These are phyloP conservation scores for Lojkania enalia DNA, from an alignment of 2,329 filamentous ascomycete genomes.

Conservation along the genomic window DNA sequence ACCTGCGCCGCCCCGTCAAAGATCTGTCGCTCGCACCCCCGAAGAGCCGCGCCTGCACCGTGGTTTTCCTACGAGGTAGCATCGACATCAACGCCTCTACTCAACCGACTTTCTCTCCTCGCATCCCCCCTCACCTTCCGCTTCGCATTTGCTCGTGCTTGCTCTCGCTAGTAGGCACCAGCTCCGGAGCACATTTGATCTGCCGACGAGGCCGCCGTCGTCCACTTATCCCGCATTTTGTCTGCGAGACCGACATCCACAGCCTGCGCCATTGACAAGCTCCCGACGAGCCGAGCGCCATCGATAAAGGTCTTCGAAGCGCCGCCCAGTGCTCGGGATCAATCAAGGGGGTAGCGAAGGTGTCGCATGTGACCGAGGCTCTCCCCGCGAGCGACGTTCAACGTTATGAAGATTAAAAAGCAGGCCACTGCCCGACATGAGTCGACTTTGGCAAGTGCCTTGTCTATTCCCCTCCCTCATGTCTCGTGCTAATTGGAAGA, in stretches of 20 bases:
- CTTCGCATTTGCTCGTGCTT: background rate
- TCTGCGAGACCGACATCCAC: background rate
- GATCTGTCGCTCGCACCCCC: conserved; percentile 15
- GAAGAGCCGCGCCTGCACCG: conserved; percentile 44
- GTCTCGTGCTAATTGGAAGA: background rate
- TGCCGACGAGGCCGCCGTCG: background rate
- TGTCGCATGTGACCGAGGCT: conserved; percentile 40
- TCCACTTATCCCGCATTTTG: background rate
- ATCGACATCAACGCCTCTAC: background rate
- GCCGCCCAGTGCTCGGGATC: too few species aligned
- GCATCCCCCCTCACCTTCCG: background rate
- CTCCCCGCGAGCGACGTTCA: conserved; percentile 41
- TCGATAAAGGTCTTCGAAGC: too few species aligned
- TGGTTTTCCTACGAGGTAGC: conserved; percentile 21
- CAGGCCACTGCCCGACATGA: conserved; percentile 58
- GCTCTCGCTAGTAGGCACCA: background rate
- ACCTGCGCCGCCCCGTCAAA: conserved; percentile 14
- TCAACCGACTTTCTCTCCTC: background rate
- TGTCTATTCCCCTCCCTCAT: background rate
- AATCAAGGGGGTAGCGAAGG: conserved; percentile 2
- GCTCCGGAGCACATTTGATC: background rate
- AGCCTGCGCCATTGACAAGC: background rate
- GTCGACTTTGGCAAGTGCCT: conserved; percentile 51
- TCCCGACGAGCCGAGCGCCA: too few species aligned
- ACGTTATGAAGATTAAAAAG: conserved; percentile 60